Evolutionary conservation across 345 rosid genomes (phyloP).

Genomic region (Orychophragmus violaceus): DNA sequence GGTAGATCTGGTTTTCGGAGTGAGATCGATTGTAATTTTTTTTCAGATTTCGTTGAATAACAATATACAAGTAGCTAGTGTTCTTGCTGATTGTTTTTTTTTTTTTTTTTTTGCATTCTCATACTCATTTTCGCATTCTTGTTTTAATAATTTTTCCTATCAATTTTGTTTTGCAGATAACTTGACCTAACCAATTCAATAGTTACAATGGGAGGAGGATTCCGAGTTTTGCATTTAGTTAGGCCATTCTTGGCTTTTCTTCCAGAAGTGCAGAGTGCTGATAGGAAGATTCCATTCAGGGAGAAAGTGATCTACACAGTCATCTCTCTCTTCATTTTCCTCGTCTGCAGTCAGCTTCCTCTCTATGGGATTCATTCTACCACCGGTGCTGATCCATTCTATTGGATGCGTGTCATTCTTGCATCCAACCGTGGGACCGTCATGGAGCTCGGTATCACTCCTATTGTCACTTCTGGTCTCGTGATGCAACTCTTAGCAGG

Average conservation of each 20-base stretch:
- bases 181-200: background rate
- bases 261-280: slow-evolving; percentile 74
- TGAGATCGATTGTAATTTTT: background rate
- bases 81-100: background rate
- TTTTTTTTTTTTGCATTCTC: too few relatives aligned
- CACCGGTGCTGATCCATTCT: slow-evolving; percentile 71
- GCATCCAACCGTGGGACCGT: slow-evolving; percentile 79
- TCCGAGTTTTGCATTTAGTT: slow-evolving; percentile 69
- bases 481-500: slow-evolving; percentile 78
- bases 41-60: background rate
- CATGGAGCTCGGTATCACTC: slow-evolving; percentile 81
- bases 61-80: background rate
- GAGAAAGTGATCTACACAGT: slow-evolving; percentile 80
- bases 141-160: background rate
- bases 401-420: slow-evolving; percentile 79
- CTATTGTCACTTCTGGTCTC: slow-evolving; percentile 70
- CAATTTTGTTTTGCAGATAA: background rate
- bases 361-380: slow-evolving; percentile 67
- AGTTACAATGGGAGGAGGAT: slow-evolving; percentile 70
- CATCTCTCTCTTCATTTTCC: slow-evolving; percentile 64
- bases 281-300: slow-evolving; percentile 62
- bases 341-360: slow-evolving; percentile 77
- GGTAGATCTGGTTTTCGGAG: background rate
- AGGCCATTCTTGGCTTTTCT: slow-evolving; percentile 65
- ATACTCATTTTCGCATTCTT: too few relatives aligned